These are phyloP conservation scores for Boletus rubescentipes DNA, from an alignment of 768 basidiomycete genomes.

Conservation along the genomic window DNA sequence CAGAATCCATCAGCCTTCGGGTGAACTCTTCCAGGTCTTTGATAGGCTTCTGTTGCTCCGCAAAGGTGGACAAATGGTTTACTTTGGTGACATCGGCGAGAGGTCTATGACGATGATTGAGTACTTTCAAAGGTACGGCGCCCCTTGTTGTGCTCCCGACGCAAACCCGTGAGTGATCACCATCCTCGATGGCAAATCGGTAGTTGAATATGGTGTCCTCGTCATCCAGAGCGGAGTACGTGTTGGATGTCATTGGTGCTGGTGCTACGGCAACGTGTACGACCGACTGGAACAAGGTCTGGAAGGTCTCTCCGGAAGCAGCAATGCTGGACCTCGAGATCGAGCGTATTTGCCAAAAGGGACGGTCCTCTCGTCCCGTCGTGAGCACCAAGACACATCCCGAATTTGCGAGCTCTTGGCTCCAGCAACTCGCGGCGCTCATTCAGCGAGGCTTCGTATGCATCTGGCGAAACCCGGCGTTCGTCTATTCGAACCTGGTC, in stretches of 20 bases:
- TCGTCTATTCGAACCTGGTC: slow-evolving; percentile 40
- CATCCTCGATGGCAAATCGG: background rate
- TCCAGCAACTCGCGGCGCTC: slow-evolving; percentile 34
- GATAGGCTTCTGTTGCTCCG: slow-evolving; percentile 51
- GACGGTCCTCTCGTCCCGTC: slow-evolving; percentile 25
- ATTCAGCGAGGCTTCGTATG: slow-evolving; percentile 31
- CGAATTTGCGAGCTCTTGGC: slow-evolving; percentile 41
- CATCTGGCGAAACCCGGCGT: slow-evolving; percentile 43
- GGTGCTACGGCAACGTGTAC: slow-evolving; percentile 46
- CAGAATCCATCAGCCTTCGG: slow-evolving; percentile 39
- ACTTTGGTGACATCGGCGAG: slow-evolving; percentile 51
- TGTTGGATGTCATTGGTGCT: slow-evolving; percentile 56
- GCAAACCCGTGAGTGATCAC: slow-evolving; percentile 25
- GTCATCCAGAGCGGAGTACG: slow-evolving; percentile 47
- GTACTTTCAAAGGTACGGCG: slow-evolving; percentile 28
- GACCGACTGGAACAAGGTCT: slow-evolving; percentile 50
- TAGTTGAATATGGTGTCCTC: background rate
- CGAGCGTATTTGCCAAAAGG: slow-evolving; percentile 42
- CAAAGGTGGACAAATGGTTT: slow-evolving; percentile 62
- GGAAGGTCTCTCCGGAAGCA: slow-evolving; percentile 46
- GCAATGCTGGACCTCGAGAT: slow-evolving; percentile 40
- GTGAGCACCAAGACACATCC: slow-evolving; percentile 21
- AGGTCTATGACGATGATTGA: slow-evolving; percentile 19
- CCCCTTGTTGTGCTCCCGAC: slow-evolving; percentile 12
- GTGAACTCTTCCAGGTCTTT: slow-evolving; percentile 50